Evolutionary conservation across 805 yeast genomes (phyloP), one percentile per base, ranked within the genome.

Genomic region (Yarrowia hollandica): DNA sequence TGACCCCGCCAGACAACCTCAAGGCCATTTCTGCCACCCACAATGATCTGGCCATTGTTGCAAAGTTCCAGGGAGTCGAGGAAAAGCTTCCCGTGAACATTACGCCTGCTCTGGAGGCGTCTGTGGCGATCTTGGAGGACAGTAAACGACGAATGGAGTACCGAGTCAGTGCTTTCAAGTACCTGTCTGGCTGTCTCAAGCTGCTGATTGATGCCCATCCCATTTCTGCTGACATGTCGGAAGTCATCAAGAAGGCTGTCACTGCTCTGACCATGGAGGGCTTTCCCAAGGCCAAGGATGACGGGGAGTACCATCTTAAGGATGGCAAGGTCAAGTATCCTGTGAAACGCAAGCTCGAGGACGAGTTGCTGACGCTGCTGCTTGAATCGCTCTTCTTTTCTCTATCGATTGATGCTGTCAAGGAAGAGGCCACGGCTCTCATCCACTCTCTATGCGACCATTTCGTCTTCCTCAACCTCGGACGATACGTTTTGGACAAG

Each of bases 101-200:
- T 22, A 86, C 97, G 0, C 86, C 96, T 0, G 97, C 94, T 23
- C 77, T 92, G 5, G 79, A 82, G 34, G 81, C 92, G 3, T 97
- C 97, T 0, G 75, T 91, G 35, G 81, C 81, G 21, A 78, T 92
- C 9, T 71, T 94, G 55, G 87, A 86, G 60, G 91, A 89, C 67
- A 81, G 82, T 7, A 68, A 77, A 15, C 66, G 69, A 5, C 75
- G 85, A 63, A 70, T 77, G 6, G 88, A 85, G 63, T 89, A 90
- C 69, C 77, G 95, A 55, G 76, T 82, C 7, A 85, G 88, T 65
- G 94, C 98, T 0, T 92, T 82, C 77, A 78, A 82, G 46, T 88
- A 90, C 64, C 72, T 94, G 54, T 75, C 84, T 0, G 75, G 84
- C 1, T 81, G 88, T 5, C 73, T 90, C 65, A 80, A 85, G 65